These are phyloP conservation scores for Colletotrichum filicis DNA, from an alignment of 2,329 filamentous ascomycete genomes.

Conservation along the genomic window DNA sequence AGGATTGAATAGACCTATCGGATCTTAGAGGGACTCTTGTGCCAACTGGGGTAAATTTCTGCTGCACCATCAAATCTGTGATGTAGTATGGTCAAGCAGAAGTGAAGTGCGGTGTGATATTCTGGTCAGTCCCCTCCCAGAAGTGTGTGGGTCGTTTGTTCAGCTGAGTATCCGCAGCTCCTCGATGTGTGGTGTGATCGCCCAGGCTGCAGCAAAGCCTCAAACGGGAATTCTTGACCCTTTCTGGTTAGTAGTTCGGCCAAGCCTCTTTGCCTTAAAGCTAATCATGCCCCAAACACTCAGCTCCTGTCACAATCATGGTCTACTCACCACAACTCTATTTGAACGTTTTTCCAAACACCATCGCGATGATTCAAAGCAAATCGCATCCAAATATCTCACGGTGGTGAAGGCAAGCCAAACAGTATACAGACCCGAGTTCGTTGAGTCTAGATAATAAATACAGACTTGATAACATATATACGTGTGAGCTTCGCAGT, in stretches of 20 bases:
- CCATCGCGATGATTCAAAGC: not conserved
- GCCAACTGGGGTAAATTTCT: too few relatives aligned
- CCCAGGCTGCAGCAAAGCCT: not conserved
- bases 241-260: not conserved
- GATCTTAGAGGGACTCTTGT: too few relatives aligned
- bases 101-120: too few relatives aligned
- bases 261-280: not conserved
- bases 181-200: not conserved
- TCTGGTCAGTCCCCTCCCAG: not conserved
- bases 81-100: not conserved
- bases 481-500: too few relatives aligned
- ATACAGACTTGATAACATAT: too few relatives aligned
- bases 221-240: not conserved
- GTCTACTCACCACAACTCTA: not conserved
- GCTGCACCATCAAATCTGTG: not conserved
- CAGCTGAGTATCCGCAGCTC: not conserved
- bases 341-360: too few relatives aligned
- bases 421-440: too few relatives aligned
- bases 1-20: not conserved
- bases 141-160: not conserved
- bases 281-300: not conserved
- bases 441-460: too few relatives aligned
- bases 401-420: too few relatives aligned
- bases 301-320: too few relatives aligned
- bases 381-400: not conserved